Evolutionary conservation across 2,329 filamentous ascomycete species (phyloP).

Genomic region (Colletotrichum paranaense): DNA sequence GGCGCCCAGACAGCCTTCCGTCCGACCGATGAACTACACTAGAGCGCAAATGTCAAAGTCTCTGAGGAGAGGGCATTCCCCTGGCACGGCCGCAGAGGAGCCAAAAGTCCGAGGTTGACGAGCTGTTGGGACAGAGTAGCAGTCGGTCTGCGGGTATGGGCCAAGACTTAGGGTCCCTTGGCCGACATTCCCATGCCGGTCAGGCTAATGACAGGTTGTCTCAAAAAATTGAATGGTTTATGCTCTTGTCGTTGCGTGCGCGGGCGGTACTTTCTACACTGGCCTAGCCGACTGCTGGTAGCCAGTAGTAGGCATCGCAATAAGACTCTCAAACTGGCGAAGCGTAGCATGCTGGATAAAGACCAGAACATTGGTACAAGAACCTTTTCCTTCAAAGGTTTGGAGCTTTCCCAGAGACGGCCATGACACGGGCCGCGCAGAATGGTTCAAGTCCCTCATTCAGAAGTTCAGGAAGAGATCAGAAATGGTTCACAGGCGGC

Average conservation of each 20-base stretch:
- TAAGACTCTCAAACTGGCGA: neutral
- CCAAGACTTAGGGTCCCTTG: neutral
- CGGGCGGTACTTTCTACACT: neutral
- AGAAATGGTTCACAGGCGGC: neutral
- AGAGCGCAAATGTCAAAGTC: neutral
- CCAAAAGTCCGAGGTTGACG: neutral
- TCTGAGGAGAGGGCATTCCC: neutral
- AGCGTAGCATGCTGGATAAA: neutral
- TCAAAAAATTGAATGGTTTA: neutral
- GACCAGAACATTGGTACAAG: neutral
- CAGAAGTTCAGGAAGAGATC: neutral
- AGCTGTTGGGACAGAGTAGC: neutral
- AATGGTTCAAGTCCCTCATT: neutral
- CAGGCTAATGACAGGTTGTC: neutral
- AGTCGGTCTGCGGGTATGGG: conserved; percentile 2
- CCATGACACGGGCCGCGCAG: neutral
- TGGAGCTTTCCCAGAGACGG: neutral
- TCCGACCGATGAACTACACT: conserved; percentile 10
- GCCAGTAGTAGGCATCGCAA: neutral
- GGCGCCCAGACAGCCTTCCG: conserved; percentile 26
- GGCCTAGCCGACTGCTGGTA: neutral
- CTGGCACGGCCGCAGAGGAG: neutral
- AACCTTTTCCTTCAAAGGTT: neutral
- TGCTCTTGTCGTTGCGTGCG: neutral
- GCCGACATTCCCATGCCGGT: neutral